Evolutionary conservation across 75 land plant species (phyloP).

Genomic region (Pseudotsuga menziesii): DNA sequence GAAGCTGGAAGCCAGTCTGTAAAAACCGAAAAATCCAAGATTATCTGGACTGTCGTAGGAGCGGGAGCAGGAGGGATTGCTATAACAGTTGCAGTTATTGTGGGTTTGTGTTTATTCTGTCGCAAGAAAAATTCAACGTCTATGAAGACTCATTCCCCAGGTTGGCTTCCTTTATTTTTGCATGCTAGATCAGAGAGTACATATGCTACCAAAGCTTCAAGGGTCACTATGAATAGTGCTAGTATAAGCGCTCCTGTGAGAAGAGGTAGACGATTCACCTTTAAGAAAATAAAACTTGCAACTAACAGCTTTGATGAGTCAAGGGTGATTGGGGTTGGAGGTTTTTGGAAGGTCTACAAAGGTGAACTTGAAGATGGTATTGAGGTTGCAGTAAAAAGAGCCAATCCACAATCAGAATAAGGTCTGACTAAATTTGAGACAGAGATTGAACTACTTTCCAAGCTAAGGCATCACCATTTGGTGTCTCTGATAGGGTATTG

Average conservation of each 20-base stretch:
- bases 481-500: conserved; percentile 63
- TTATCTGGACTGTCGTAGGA: conserved; percentile 29
- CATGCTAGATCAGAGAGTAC: conserved; percentile 19
- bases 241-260: background rate
- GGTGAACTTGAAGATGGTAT: conserved; percentile 34
- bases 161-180: conserved; percentile 46
- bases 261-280: conserved; percentile 52
- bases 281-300: conserved; percentile 46
- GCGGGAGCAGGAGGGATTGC: conserved; percentile 33
- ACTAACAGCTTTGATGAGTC: conserved; percentile 57
- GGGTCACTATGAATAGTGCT: background rate
- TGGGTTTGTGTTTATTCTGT: conserved; percentile 14
- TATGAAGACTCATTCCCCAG: conserved; percentile 25
- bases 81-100: conserved; percentile 14
- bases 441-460: conserved; percentile 52
- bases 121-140: conserved; percentile 10
- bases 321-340: conserved; percentile 44
- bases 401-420: conserved; percentile 43
- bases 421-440: conserved; percentile 47
- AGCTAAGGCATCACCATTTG: conserved; percentile 48
- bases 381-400: conserved; percentile 45
- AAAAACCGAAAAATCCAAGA: background rate
- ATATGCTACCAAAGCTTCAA: conserved; percentile 9
- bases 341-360: conserved; percentile 71
- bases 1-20: background rate